Conservation (phyloP, 139 green algal species). For the Tetradesmus obliquus region DNA sequence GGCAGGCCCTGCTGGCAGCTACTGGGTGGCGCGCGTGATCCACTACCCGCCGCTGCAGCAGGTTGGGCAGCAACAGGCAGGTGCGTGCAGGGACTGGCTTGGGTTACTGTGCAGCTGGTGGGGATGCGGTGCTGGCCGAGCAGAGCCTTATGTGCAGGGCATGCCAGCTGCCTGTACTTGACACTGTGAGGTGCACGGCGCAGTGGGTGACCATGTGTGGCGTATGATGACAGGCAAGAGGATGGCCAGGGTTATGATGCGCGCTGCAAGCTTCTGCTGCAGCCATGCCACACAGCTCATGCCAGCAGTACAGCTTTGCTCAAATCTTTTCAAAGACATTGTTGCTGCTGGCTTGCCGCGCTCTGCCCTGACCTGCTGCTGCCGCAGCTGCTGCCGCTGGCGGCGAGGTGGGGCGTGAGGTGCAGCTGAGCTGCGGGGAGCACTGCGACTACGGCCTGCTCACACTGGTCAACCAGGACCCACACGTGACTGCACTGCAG, state of each 20-base stretch:
- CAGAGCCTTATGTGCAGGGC: no score
- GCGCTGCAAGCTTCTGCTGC: no score
- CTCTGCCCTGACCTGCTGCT: background rate
- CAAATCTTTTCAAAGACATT: no score
- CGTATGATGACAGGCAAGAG: no score
- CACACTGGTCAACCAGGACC: conserved; percentile 75
- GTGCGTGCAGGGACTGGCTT: background rate
- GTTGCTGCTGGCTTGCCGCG: background rate
- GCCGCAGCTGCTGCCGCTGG: conserved; percentile 39
- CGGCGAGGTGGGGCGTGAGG: conserved; percentile 34
- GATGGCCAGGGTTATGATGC: no score
- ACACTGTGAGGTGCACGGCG: no score
- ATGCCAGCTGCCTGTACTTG: no score
- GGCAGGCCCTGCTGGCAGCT: conserved; percentile 38
- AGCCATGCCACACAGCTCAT: no score
- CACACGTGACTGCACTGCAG: conserved; percentile 65
- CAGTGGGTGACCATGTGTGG: no score
- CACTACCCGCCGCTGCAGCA: conserved; percentile 65
- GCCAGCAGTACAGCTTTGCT: background rate
- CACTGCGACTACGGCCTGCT: conserved; percentile 80
- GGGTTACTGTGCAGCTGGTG: background rate
- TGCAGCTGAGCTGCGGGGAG: conserved; percentile 70
- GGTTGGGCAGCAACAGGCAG: conserved; percentile 5
- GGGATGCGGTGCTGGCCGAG: background rate
- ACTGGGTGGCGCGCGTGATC: conserved; percentile 63